Percentiles rank a stretch among this genome's conserved stretches.
Conservation (phyloP, 1,284 basidiomycete genomes). For the Irpex sp. region DNA sequence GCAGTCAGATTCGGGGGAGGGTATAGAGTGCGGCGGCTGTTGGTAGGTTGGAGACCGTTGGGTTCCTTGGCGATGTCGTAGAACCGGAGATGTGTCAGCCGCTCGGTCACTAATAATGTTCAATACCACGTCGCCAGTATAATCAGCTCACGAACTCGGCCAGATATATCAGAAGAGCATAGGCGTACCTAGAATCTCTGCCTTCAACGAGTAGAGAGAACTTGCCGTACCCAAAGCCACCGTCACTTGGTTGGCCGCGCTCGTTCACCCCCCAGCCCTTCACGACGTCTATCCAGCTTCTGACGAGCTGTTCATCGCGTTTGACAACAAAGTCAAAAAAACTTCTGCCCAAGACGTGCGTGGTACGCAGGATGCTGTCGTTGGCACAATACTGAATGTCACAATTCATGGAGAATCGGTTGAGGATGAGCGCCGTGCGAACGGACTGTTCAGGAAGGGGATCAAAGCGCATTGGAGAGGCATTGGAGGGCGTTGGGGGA, state of each 20-base stretch:
- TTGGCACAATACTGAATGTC: slow-evolving; percentile 69
- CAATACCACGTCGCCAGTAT: no score
- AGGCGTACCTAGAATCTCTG: slow-evolving; percentile 52
- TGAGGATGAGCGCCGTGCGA: slow-evolving; percentile 69
- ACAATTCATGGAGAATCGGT: slow-evolving; percentile 65
- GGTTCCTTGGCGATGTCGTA: background rate
- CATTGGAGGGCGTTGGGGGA: slow-evolving; percentile 10
- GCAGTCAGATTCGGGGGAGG: background rate
- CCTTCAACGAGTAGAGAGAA: slow-evolving; percentile 55
- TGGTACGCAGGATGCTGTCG: slow-evolving; percentile 56
- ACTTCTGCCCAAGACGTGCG: slow-evolving; percentile 53
- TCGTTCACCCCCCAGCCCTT: slow-evolving; percentile 81
- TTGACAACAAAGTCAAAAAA: slow-evolving; percentile 71
- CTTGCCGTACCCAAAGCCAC: slow-evolving; percentile 74
- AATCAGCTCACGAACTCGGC: no score
- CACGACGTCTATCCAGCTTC: slow-evolving; percentile 67
- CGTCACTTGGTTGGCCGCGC: slow-evolving; percentile 72
- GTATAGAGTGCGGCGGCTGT: background rate
- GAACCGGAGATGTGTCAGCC: background rate
- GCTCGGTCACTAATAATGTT: background rate
- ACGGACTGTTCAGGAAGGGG: slow-evolving; percentile 61
- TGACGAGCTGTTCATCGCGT: slow-evolving; percentile 59
- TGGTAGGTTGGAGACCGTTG: background rate
- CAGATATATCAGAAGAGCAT: slow-evolving; percentile 3
- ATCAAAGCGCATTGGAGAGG: slow-evolving; percentile 42